Base-by-base conservation (phyloP, 83 land plant genomes). In the Thuja plicata region DNA sequence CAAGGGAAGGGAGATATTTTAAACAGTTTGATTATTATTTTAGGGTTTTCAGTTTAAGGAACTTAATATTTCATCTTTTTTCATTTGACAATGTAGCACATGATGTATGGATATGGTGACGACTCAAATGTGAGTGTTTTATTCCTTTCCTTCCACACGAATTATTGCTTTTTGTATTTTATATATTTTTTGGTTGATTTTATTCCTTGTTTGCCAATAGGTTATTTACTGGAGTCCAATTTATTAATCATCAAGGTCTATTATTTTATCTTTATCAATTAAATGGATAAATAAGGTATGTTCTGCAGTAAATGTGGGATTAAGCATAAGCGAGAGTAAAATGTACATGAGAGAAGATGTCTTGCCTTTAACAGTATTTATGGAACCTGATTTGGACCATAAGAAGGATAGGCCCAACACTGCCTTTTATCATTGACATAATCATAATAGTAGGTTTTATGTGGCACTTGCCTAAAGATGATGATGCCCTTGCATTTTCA, bases 81-180 rank as follows among this genome's bases (percentile, higher is more conserved):
- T 89, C 55, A 43, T 85, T 52, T 19, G 86, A 38, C 95, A 96
- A 97, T 98, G 94, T 96, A 96, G 88, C 96, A 96, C 87, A 98
- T 98, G 99, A 98, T 98, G 99, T 98, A 98, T 93, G 99, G 99
- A 71, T 98, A 95, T 78, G 99, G 99, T 8, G 99, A 97, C 81
- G 99, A 97, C 90, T 87, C 96, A 5, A 96, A 95, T 92, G 98
- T 97, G 92, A 87, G 95, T 92, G 34, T 43, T 15, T 13, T 73
- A 17, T 37, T 86, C 16, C 45, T 71, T 37, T 73, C 43, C 57
- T 19, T 43, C 2, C 30, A 71, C 35, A 34, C 3, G 8, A n/a
- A n/a, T 10, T 54, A 15, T 54, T 41, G 43, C 3, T 41, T 41
- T 41, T 41, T 41, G 3, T 41, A 41, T 41, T 84, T 11, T 40